Percentiles rank a stretch among this genome's conserved stretches.
These are phyloP conservation scores for Phytophthora litchii DNA, from an alignment of 352 stramenopile genomes.

Conservation along the genomic window DNA sequence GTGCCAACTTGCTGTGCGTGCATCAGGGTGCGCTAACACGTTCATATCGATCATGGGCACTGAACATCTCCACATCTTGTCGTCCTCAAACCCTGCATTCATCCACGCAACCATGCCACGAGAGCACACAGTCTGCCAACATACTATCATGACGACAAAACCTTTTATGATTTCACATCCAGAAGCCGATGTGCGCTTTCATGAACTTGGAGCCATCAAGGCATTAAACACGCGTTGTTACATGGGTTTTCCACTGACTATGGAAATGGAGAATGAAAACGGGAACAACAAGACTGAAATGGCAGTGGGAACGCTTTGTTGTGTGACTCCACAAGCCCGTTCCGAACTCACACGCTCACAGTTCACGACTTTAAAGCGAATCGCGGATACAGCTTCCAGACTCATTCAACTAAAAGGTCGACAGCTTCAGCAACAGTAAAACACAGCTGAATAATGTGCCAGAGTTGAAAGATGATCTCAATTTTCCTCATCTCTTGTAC, in stretches of 20 bases:
- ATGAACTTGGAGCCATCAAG: slow-evolving; percentile 18
- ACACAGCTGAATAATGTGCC: not conserved
- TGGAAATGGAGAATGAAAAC: not conserved
- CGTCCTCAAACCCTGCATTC: slow-evolving; percentile 22
- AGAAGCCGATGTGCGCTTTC: slow-evolving; percentile 38
- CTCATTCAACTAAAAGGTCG: slow-evolving; percentile 23
- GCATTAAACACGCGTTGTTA: slow-evolving; percentile 11
- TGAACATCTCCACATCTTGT: slow-evolving; percentile 27
- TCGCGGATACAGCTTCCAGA: slow-evolving; percentile 26
- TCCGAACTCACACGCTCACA: slow-evolving; percentile 32
- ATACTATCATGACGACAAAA: slow-evolving; percentile 33
- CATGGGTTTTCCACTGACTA: slow-evolving; percentile 27
- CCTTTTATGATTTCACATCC: slow-evolving; percentile 33
- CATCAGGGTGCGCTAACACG: slow-evolving; percentile 19
- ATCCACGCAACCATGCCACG: slow-evolving; percentile 21
- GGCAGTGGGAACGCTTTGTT: slow-evolving; percentile 38
- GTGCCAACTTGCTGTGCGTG: slow-evolving; percentile 28
- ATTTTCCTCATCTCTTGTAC: no score
- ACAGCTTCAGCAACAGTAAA: slow-evolving; percentile 7
- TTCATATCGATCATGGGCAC: slow-evolving; percentile 34
- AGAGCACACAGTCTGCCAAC: slow-evolving; percentile 28
- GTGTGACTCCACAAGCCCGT: slow-evolving; percentile 18
- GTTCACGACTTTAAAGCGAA: slow-evolving; percentile 23
- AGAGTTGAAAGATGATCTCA: no score
- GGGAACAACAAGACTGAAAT: slow-evolving; percentile 6